Evolutionary conservation across 805 yeast species (phyloP).

Genomic region (Starmerella geochares): DNA sequence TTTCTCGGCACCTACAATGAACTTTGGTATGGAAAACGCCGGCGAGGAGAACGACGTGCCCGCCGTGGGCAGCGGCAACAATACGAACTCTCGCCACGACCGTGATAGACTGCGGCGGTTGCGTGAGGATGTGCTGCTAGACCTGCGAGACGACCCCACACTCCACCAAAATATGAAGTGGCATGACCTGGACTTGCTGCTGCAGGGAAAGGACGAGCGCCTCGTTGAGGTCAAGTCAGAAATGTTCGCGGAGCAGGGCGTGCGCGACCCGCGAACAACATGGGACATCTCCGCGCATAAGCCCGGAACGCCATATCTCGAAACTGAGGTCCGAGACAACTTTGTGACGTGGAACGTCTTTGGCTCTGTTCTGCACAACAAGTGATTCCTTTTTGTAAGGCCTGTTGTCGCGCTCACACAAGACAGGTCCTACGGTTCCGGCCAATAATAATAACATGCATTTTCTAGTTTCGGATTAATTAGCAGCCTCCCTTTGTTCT

Average conservation of each 20-base stretch:
- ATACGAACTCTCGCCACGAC: neutral
- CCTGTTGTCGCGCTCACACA: too few species aligned
- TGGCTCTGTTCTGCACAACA: neutral
- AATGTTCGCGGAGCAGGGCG: constrained; percentile 7
- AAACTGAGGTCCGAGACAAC: constrained; percentile 20
- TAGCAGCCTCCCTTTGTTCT: too few species aligned
- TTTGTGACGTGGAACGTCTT: constrained; percentile 13
- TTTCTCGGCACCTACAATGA: constrained; percentile 42
- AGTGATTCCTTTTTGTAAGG: too few species aligned
- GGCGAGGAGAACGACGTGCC: constrained; percentile 38
- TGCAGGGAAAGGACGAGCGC: constrained; percentile 11
- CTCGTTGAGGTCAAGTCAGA: neutral
- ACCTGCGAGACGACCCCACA: constrained; percentile 7
- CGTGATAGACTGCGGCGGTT: constrained; percentile 16
- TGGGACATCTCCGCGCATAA: constrained; percentile 8
- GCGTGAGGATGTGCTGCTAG: constrained; percentile 11
- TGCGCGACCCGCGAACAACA: neutral
- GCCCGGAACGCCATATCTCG: constrained; percentile 20
- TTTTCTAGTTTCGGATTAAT: too few species aligned
- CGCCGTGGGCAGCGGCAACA: neutral
- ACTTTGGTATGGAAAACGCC: constrained; percentile 34
- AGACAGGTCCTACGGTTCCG: too few species aligned
- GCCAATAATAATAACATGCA: too few species aligned
- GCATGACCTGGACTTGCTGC: constrained; percentile 14
- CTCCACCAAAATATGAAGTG: constrained; percentile 1